Evolutionary conservation across 2,329 filamentous ascomycete species (phyloP).

Genomic region (Beauveria asiatica): DNA sequence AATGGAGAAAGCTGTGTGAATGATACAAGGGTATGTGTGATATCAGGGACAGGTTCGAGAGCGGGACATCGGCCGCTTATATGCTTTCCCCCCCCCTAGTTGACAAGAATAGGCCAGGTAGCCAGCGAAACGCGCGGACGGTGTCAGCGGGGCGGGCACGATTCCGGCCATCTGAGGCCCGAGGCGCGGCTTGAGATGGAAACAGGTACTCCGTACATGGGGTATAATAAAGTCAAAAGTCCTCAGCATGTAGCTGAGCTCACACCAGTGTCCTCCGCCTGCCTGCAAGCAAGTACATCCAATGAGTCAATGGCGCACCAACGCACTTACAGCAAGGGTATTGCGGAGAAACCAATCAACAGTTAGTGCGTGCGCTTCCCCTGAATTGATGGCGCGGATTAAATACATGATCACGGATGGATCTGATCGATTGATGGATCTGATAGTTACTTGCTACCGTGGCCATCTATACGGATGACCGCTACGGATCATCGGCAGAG

Average conservation of each 20-base stretch:
- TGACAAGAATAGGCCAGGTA: neutral
- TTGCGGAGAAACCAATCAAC: neutral
- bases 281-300: neutral
- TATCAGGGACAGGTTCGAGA: neutral
- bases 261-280: neutral
- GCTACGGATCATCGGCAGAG: neutral
- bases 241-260: neutral
- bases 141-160: neutral
- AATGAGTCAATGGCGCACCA: no score
- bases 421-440: neutral
- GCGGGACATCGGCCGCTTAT: neutral
- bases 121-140: neutral
- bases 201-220: no score
- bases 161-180: neutral
- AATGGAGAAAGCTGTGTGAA: neutral
- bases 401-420: neutral
- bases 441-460: neutral
- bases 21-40: neutral
- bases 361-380: neutral
- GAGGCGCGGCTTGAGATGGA: neutral
- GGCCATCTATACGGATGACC: neutral
- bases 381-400: neutral
- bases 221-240: neutral
- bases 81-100: neutral
- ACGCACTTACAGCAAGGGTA: neutral